phyloP scores from a whole-genome alignment of 345 rosid species.

The Linum usitatissimum region DNA sequence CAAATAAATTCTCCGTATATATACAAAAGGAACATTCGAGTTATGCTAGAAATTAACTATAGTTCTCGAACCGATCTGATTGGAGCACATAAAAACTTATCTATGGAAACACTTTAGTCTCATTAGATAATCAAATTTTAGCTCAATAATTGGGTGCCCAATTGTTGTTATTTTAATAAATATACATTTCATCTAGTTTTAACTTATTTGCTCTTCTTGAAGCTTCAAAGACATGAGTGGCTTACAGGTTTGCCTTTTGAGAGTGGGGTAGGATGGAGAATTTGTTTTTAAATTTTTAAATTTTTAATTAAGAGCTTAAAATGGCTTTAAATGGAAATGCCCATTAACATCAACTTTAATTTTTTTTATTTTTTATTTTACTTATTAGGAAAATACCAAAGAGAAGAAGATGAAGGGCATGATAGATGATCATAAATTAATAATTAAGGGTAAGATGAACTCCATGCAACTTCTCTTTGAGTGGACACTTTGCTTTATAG shows the following conservation, averaged over 20 bases:
- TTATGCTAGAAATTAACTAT: too few species aligned
- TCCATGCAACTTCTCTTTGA: conserved; percentile 46
- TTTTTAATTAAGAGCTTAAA: conserved; percentile 7
- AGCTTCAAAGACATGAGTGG: conserved; percentile 1
- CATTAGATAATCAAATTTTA: background rate
- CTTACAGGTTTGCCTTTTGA: conserved; percentile 25
- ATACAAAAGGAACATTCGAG: too few species aligned
- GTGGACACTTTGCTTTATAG: conserved; percentile 31
- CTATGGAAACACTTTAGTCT: background rate
- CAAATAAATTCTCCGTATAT: too few species aligned
- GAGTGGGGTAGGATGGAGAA: conserved; percentile 29
- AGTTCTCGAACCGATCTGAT: too few species aligned
- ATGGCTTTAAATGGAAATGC: conserved; percentile 48
- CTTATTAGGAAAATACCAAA: conserved; percentile 2
- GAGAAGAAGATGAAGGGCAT: conserved; percentile 25
- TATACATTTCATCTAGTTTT: conserved; percentile 10
- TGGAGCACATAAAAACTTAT: too few species aligned
- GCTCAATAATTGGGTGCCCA: background rate
- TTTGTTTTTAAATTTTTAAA: background rate
- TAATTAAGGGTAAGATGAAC: conserved; percentile 34
- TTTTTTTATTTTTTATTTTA: conserved; percentile 13
- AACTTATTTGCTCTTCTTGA: background rate
- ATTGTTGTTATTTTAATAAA: background rate
- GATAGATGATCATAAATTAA: conserved; percentile 38
- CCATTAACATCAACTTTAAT: conserved; percentile 47